A percentile compares a stretch with the other conserved stretches of the same genome.
Conservation (phyloP, 1,139 yeast species). For the Suhomyces atakaporum region DNA sequence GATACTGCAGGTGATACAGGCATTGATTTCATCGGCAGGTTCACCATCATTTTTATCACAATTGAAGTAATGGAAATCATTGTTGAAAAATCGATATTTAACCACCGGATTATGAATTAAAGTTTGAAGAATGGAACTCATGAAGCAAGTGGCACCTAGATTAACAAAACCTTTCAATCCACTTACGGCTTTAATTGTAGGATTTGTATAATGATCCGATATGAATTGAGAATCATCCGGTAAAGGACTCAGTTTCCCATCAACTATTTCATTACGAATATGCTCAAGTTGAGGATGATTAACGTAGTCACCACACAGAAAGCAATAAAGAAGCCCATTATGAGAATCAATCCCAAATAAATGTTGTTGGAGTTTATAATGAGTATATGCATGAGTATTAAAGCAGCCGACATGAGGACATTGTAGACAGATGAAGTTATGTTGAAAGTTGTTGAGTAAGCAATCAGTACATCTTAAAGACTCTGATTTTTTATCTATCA, state of each 20-base stretch:
- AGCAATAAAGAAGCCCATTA: constrained; percentile 69
- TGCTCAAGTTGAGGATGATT: constrained; percentile 59
- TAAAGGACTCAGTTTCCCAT: background rate
- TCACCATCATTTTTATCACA: constrained; percentile 32
- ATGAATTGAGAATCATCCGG: constrained; percentile 2
- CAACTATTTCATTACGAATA: constrained; percentile 42
- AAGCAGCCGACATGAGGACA: constrained; percentile 84
- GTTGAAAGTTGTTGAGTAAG: constrained; percentile 44
- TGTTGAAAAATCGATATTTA: constrained; percentile 72
- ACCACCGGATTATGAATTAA: constrained; percentile 86
- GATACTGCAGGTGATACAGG: constrained; percentile 82
- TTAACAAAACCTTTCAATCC: constrained; percentile 89
- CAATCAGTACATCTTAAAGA: constrained; percentile 57
- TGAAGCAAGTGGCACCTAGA: constrained; percentile 95
- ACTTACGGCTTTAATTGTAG: constrained; percentile 60
- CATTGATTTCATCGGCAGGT: constrained; percentile 39
- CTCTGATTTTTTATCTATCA: constrained; percentile 41
- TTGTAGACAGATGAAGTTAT: constrained; percentile 71
- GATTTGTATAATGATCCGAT: constrained; percentile 36
- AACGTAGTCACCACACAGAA: constrained; percentile 72
- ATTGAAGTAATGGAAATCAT: constrained; percentile 52
- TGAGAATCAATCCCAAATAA: constrained; percentile 67
- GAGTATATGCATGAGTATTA: constrained; percentile 48
- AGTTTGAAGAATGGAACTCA: constrained; percentile 87
- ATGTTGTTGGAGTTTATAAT: constrained; percentile 66